Base-by-base conservation (phyloP, 352 stramenopile species). In the Pythium coloratum region DNA sequence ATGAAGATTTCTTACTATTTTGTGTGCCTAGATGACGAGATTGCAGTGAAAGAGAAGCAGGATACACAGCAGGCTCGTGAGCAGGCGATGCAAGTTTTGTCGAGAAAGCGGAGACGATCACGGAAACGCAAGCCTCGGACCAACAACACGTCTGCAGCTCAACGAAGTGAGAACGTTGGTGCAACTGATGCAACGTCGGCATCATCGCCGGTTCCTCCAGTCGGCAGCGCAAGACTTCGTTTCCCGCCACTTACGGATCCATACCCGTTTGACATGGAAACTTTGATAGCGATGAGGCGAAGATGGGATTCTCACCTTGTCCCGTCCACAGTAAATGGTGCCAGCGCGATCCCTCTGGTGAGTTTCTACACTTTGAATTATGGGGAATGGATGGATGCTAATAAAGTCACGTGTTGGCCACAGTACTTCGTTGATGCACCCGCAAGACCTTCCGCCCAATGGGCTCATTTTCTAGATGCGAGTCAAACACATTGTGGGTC, bases 371-470 rank as follows among this genome's bases (percentile, higher is more conserved):
- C 65, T 20, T n/a, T 18, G 28, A 30, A 30, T 28, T 16, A 16
- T 51, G 20, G 6, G 14, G 32, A 14, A 12, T 18, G 8, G 13
- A n/a, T 6, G 24, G 20, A 57, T 57, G 24, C 50, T 36, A 3
- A 34, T 36, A 7, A 20, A 20, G 7, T 32, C 8, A 36, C 32
- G 46, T 62, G 34, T 64, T 18, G n/a, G 33, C 3, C 51, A 59
- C 38, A 88, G 77, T 72, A 84, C 68, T 88, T 84, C 59, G 69
- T 88, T 18, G 53, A 59, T 18, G 76, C 80, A 1, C 80, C 80
- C 61, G 8, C 12, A 2, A 47, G 60, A 6, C 71, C 77, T 2
- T 67, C 71, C 18, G 3, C 64, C 44, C 56, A 68, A n/a, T 88
- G 80, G 80, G 62, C 58, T 32, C 36, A 54, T 33, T 54, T 33